Evolutionary conservation across 805 yeast species (phyloP).

Genomic region (Ogataea pignaliae): DNA sequence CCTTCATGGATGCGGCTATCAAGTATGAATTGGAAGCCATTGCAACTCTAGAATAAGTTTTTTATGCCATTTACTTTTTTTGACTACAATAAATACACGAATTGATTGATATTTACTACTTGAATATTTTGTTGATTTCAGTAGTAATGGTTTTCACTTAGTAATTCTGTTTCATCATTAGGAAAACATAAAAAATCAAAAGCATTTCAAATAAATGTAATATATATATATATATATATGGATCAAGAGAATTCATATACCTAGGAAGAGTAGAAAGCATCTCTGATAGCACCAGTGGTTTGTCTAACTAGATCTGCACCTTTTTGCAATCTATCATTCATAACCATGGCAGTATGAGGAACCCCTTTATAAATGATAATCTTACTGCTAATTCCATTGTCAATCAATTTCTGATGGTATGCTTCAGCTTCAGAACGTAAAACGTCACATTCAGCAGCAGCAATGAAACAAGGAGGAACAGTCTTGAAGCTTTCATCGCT

Average conservation of each 20-base stretch:
- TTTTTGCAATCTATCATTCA: constrained; percentile 36
- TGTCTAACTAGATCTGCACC: constrained; percentile 33
- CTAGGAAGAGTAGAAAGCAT: constrained; percentile 21
- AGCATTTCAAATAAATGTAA: no score
- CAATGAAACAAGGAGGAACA: constrained; percentile 38
- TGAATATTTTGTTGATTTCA: no score
- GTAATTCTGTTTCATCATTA: no score
- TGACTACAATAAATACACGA: no score
- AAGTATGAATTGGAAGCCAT: constrained; percentile 45
- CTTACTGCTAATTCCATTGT: constrained; percentile 34
- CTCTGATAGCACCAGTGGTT: constrained; percentile 27
- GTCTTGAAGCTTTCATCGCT: constrained; percentile 35
- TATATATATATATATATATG: no score
- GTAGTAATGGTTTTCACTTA: no score
- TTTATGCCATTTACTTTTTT: no score
- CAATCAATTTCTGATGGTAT: constrained; percentile 34
- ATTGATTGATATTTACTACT: no score
- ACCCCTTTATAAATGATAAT: constrained; percentile 36
- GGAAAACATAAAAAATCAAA: no score
- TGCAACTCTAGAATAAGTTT: constrained; percentile 20
- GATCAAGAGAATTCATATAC: no score
- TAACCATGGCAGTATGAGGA: constrained; percentile 48
- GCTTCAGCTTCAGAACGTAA: constrained; percentile 41
- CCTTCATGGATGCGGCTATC: constrained; percentile 43
- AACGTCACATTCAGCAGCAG: constrained; percentile 42